Base-by-base conservation (phyloP, 2,329 filamentous ascomycete genomes). In the Fusarium falciforme region DNA sequence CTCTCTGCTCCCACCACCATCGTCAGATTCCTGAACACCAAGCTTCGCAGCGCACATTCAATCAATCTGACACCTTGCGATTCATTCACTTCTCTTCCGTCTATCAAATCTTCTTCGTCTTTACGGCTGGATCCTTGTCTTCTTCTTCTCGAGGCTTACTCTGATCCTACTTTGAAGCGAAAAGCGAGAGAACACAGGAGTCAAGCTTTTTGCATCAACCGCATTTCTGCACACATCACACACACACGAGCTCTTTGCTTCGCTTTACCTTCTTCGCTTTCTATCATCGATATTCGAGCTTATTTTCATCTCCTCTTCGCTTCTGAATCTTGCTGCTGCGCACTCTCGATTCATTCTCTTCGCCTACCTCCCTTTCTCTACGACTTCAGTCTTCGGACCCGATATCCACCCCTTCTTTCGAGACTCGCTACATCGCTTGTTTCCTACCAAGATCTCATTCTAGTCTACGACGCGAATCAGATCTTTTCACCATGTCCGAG, bases 21-120 rank as follows among this genome's bases (percentile, higher is more conserved):
- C 66, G 16, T 71, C 70, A 67, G 66, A 72, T 67, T 55, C 40
- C 44, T 31, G 17, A 57, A 44, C 42, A 25, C 12, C 20, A 70
- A 42, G 44, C 38, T 52, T 67, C 33, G 16, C 60, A 58, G 31
- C 61, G 27, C 31, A 27, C 29, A 25, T 31, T 31, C 25, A 70
- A 38, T 22, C 40, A 25, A 52, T 67, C 70, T 73, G 70, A 49
- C 61, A 73, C 36, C n/a, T 55, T 49, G 27, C 22, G 7, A 31
- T 33, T 40, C 47, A 27, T 55, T 61, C 36, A 58, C 57, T 61
- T 60, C 70, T 36, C 20, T 33, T 29, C 36, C 65, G 31, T 44
- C 27, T 25, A 49, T 38, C 52, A 42, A 49, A 57, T 67, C 35
- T 44, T 47, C 40, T 52, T 49, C 61, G 57, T 12, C 31, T n/a